Evolutionary conservation across 2,329 filamentous ascomycete genomes (phyloP).

Genomic region (Hypoxylon sp.): DNA sequence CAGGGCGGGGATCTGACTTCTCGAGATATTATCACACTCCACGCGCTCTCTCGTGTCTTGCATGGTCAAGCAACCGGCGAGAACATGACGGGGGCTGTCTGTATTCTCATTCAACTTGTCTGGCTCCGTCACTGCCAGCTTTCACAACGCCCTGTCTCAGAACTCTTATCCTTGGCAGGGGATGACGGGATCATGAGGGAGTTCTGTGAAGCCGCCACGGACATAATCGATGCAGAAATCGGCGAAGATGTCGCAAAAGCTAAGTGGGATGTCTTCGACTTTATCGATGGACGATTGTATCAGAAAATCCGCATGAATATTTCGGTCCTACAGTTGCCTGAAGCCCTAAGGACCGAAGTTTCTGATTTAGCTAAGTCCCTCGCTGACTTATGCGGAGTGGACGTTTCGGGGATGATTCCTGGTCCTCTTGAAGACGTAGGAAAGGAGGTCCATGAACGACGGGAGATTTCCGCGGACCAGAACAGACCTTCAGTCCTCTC

Average conservation of each 20-base stretch:
- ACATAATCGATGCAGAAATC: conserved; percentile 13
- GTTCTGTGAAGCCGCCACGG: conserved; percentile 36
- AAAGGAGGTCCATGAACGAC: conserved; percentile 2
- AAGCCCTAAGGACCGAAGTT: conserved; percentile 41
- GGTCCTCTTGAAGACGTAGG: conserved; percentile 1
- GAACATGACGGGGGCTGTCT: conserved; percentile 31
- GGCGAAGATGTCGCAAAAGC: conserved; percentile 13
- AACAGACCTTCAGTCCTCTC: conserved; percentile 56
- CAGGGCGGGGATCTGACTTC: conserved; percentile 31
- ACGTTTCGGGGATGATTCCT: conserved; percentile 6
- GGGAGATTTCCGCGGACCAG: conserved; percentile 6
- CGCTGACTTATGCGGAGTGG: conserved; percentile 10
- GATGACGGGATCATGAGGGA: conserved; percentile 20
- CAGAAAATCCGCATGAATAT: conserved; percentile 25
- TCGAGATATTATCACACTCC: conserved; percentile 44
- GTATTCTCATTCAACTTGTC: conserved; percentile 50
- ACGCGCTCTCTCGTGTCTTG: conserved; percentile 43
- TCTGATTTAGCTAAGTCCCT: conserved; percentile 21
- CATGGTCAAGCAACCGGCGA: neutral
- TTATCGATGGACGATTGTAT: conserved; percentile 55
- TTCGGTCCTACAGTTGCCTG: conserved; percentile 25
- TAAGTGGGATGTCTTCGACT: conserved; percentile 54
- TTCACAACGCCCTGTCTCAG: conserved; percentile 44
- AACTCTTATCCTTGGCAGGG: neutral
- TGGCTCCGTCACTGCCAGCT: conserved; percentile 48